phyloP scores from a whole-genome alignment of 108 stramenopile genomes.

The Discostella pseudostelligera region DNA sequence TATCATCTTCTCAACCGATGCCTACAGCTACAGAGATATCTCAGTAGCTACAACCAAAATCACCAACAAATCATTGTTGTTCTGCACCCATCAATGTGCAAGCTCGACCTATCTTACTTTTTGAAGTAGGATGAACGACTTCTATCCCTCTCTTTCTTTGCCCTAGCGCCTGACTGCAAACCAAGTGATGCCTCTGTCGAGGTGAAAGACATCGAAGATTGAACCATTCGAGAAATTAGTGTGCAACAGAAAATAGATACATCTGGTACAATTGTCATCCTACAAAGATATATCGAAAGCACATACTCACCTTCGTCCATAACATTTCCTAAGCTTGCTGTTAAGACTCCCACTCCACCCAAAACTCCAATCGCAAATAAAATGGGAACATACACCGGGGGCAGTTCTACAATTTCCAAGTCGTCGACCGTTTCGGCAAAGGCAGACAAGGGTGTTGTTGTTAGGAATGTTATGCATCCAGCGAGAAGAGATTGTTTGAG shows the following conservation, averaged over 20 bases:
- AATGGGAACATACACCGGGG: slow-evolving; percentile 69
- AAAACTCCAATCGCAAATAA: slow-evolving; percentile 71
- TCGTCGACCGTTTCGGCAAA: slow-evolving; percentile 40
- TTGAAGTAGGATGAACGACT: slow-evolving; percentile 86
- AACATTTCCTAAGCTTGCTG: slow-evolving; percentile 73
- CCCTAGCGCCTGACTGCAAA: slow-evolving; percentile 73
- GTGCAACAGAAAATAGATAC: too few species aligned
- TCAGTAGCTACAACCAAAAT: neutral
- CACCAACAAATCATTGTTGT: neutral
- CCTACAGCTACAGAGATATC: too few species aligned
- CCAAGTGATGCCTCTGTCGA: slow-evolving; percentile 68
- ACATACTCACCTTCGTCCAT: slow-evolving; percentile 77
- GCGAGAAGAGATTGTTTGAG: slow-evolving; percentile 9
- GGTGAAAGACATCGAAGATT: slow-evolving; percentile 1
- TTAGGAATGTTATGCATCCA: slow-evolving; percentile 16
- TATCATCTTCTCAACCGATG: too few species aligned
- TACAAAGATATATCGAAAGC: too few species aligned
- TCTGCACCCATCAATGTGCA: too few species aligned
- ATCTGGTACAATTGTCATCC: too few species aligned
- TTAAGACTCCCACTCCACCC: slow-evolving; percentile 79
- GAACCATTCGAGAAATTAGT: neutral
- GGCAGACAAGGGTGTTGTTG: slow-evolving; percentile 25
- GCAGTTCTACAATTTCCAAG: slow-evolving; percentile 56
- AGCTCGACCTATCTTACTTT: slow-evolving; percentile 30
- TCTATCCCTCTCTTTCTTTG: slow-evolving; percentile 86